These are phyloP conservation scores for Lodderomyces elongisporus DNA, from an alignment of 1,139 yeast genomes.

Conservation along the genomic window DNA sequence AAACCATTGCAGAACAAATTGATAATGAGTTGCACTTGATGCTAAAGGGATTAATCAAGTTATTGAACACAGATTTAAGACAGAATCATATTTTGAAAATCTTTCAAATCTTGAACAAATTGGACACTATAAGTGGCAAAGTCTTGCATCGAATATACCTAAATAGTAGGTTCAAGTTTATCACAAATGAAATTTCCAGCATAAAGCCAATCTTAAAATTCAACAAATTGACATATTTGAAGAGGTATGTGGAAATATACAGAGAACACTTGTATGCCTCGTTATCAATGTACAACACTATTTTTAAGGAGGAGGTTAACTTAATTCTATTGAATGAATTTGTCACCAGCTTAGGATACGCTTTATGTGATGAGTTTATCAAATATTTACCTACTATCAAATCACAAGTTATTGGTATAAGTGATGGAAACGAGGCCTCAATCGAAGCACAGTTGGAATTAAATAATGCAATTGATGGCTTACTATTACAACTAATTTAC, in stretches of 20 bases:
- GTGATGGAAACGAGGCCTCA: conserved; percentile 14
- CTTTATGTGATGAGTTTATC: conserved; percentile 24
- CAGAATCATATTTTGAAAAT: conserved; percentile 76
- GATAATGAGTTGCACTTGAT: conserved; percentile 55
- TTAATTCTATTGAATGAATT: conserved; percentile 29
- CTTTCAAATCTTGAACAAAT: conserved; percentile 66
- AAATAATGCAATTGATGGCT: conserved; percentile 50
- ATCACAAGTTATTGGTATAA: conserved; percentile 3
- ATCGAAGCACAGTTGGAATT: conserved; percentile 25
- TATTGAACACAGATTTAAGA: conserved; percentile 71
- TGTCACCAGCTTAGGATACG: conserved; percentile 26
- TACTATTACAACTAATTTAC: conserved; percentile 68
- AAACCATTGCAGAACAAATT: conserved; percentile 50
- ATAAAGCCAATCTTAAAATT: conserved; percentile 49
- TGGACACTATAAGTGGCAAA: conserved; percentile 16
- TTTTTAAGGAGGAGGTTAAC: conserved; percentile 42
- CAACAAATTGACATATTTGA: conserved; percentile 57
- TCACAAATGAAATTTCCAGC: conserved; percentile 53
- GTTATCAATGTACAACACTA: conserved; percentile 58
- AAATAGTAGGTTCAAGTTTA: conserved; percentile 57
- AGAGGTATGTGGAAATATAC: conserved; percentile 74
- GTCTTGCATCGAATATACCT: conserved; percentile 18
- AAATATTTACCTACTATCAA: conserved; percentile 20
- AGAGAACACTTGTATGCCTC: conserved; percentile 79
- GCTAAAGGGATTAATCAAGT: conserved; percentile 61